These are phyloP conservation scores for Extremus antarcticus DNA, from an alignment of 495 filamentous ascomycete species.

Conservation along the genomic window DNA sequence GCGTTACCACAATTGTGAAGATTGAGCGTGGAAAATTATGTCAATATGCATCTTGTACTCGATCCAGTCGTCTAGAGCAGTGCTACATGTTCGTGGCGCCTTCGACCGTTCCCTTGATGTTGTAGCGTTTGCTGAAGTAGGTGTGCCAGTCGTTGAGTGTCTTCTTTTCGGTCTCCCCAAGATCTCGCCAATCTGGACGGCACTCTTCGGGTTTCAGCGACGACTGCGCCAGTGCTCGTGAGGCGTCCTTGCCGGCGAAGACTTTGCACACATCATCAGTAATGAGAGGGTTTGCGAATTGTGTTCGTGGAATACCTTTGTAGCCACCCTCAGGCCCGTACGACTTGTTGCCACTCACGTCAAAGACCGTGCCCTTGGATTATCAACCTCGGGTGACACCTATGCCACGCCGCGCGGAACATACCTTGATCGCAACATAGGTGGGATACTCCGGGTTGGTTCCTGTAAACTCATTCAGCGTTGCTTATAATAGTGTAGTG, in stretches of 20 bases:
- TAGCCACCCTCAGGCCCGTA: slow-evolving; percentile 81
- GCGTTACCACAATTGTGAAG: too few species aligned
- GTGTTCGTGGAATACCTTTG: slow-evolving; percentile 69
- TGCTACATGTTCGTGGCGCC: slow-evolving; percentile 38
- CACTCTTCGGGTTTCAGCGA: slow-evolving; percentile 82
- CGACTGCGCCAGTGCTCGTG: slow-evolving; percentile 73
- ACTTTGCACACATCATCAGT: too few species aligned
- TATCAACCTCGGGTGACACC: too few species aligned
- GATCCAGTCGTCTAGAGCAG: background rate
- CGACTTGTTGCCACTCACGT: slow-evolving; percentile 74
- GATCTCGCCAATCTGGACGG: slow-evolving; percentile 69
- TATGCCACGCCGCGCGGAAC: too few species aligned
- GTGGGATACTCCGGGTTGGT: slow-evolving; percentile 57
- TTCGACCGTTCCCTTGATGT: slow-evolving; percentile 72
- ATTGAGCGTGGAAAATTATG: background rate
- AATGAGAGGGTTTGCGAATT: too few species aligned
- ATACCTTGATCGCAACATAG: slow-evolving; percentile 81
- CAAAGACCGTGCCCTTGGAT: slow-evolving; percentile 77
- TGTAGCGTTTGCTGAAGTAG: slow-evolving; percentile 94
- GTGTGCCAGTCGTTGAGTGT: slow-evolving; percentile 84
- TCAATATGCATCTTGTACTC: slow-evolving; percentile 16
- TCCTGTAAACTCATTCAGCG: slow-evolving; percentile 28
- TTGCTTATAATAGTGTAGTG: background rate
- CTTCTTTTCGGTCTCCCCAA: slow-evolving; percentile 76
- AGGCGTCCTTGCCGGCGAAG: slow-evolving; percentile 91